Base-by-base conservation (phyloP, 495 filamentous ascomycete genomes). In the Penicillium canescens region DNA sequence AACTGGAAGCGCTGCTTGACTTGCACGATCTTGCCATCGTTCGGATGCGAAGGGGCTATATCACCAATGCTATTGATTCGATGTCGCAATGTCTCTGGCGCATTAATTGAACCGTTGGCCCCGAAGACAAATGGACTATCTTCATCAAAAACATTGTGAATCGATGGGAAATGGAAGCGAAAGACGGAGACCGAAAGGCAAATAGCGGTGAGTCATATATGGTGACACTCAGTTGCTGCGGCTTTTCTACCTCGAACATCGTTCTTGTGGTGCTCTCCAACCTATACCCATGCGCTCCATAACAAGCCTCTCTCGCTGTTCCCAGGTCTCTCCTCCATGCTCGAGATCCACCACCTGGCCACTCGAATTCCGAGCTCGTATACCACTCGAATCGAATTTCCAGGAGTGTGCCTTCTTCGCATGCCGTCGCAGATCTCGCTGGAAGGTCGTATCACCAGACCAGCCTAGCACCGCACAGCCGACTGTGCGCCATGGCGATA, bases 331-430 rank as follows among this genome's bases (percentile, higher is more conserved):
- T 58, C 82, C 70, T 56, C 78, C 58, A 10, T 67, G 62, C 61
- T 86, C 84, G 40, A 87, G 43, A 70, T 90, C 86, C n/a, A 78
- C 31, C 0, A 95, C 79, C 70, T 85, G 82, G 13, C 76, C 71
- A 6, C 89, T 89, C 40, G 84, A 82, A 18, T 42, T 66, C 20
- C 86, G 74, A 63, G 83, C 85, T 46, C 91, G 78, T 3, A 98
- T 79, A 0, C 95, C 95, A 62, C 88, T 95, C 31, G 88, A 91
- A 63, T 96, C 91, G 66, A 99, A 97, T 69, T 92, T 96, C 80
- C 89, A 88, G 9, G 73, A 71, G 55, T 81, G 82, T 40, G 77
- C 77, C 48, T 85, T 81, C 72, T 92, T 96, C 44, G 86, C 87
- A 67, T 90, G 93, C 44, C 86, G 70, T 36, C 92, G 73, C 49